Base-by-base conservation (phyloP, 306 rosid genomes). In the Cicer pinnatifidum region DNA sequence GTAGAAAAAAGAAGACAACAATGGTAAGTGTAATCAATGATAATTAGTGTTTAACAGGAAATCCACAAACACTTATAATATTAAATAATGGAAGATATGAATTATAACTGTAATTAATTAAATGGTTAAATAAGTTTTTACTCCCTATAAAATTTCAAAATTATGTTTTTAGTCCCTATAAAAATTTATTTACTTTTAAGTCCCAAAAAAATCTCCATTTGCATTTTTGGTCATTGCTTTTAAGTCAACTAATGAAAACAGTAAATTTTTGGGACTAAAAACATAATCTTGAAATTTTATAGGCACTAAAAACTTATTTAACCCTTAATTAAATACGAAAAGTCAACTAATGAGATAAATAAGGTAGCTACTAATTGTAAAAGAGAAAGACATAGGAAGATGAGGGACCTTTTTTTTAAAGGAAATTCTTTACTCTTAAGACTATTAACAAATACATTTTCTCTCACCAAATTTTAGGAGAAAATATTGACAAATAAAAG, bases 81-180 rank as follows among this genome's bases (percentile, higher is more conserved):
- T 33, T 58, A 58, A 57, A 58, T 58, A 58, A 33, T 58, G 16
- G 11, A 28, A 23, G 64, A 23, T 57, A 58, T 58, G 16, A 8
- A 11, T 58, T 58, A 11, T 28, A 58, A 58, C 2, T 28, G 33
- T 9, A 35, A 60, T 35, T 60, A 60, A 8, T 59, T 28, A 28
- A 28, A 28, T 3, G 35, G 35, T 28, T 28, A 28, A 28, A 28
- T 28, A 28, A 28, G 5, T 28, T 28, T 28, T 28, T 28, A 28
- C 35, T 23, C 33, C 33, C 33, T 28, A 2, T 28, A 28, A 28
- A 28, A 28, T 28, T 28, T 28, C 5, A 28, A 28, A 28, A 28
- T 28, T 28, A 28, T 28, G 35, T 28, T 28, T 28, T 28, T 28
- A 28, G 35, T 3, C 35, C 35, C 35, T 28, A 28, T 28, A 28